A percentile compares a stretch with the other conserved stretches of the same genome.
Conservation (phyloP, 495 filamentous ascomycete genomes). For the Neurospora intermedia region DNA sequence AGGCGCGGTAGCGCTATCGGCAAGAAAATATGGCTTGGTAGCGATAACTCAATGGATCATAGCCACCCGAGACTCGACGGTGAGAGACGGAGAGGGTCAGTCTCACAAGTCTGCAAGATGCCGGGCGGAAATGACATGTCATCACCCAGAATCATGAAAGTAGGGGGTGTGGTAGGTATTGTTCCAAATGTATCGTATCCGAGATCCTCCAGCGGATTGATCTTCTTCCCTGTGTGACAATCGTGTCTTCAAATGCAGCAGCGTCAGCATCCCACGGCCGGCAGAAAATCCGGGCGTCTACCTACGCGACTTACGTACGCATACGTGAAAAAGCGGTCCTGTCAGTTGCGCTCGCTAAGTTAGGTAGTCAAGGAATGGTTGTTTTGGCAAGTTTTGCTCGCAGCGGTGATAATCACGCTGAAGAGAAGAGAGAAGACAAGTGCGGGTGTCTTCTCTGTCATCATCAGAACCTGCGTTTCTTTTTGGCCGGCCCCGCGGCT, state of each 20-base stretch:
- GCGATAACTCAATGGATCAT: slow-evolving; percentile 34
- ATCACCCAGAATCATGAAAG: background rate
- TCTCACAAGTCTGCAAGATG: background rate
- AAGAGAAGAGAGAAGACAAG: background rate
- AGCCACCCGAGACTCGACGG: slow-evolving; percentile 56
- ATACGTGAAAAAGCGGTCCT: background rate
- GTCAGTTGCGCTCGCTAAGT: background rate
- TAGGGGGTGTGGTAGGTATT: background rate
- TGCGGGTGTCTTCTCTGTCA: background rate
- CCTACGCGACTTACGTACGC: background rate
- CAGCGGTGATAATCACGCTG: background rate
- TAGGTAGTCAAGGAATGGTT: background rate
- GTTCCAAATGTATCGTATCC: background rate
- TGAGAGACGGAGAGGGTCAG: slow-evolving; percentile 54
- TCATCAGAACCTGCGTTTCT: slow-evolving; percentile 51
- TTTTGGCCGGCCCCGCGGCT: slow-evolving; percentile 52
- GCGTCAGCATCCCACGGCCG: background rate
- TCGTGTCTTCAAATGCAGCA: background rate
- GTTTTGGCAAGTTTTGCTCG: background rate
- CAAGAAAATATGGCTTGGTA: background rate
- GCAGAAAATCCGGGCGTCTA: background rate
- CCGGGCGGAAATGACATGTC: background rate
- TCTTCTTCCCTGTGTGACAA: background rate
- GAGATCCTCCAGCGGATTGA: background rate
- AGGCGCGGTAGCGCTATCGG: background rate